Percentiles rank a stretch among this genome's conserved stretches.
Evolutionary conservation across 2,329 filamentous ascomycete genomes (phyloP).

Genomic region (Teratosphaeria viscida): DNA sequence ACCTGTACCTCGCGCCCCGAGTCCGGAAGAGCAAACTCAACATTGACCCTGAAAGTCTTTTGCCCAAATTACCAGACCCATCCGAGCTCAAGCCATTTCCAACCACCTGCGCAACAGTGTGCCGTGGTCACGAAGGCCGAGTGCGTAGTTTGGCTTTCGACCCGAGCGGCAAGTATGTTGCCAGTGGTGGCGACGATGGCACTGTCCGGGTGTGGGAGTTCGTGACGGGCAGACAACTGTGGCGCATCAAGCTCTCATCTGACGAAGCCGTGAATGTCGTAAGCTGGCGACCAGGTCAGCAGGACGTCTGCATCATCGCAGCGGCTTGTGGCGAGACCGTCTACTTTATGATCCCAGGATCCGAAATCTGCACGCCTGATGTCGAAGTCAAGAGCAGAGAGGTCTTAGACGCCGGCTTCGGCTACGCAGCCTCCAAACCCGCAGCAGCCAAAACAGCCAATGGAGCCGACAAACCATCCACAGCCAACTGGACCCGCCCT

Average conservation of each 20-base stretch:
- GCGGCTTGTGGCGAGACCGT: conserved; percentile 77
- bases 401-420: conserved; percentile 79
- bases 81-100: conserved; percentile 94
- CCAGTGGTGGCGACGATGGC: conserved; percentile 89
- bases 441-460: conserved; percentile 37
- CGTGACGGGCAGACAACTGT: conserved; percentile 74
- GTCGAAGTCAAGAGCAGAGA: conserved; percentile 65
- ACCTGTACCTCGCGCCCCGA: conserved; percentile 87
- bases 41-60: conserved; percentile 84
- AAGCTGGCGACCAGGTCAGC: conserved; percentile 72
- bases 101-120: conserved; percentile 76
- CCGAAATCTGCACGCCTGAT: conserved; percentile 18
- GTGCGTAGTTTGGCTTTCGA: conserved; percentile 79
- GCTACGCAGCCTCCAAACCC: conserved; percentile 65
- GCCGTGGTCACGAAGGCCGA: conserved; percentile 76
- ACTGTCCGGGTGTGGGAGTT: conserved; percentile 86
- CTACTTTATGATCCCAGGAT: conserved; percentile 62
- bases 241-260: conserved; percentile 67
- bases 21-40: conserved; percentile 89
- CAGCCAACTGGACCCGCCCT: conserved; percentile 76
- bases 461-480: conserved; percentile 55
- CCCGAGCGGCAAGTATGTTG: conserved; percentile 73
- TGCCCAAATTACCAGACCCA: conserved; percentile 86
- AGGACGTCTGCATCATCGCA: conserved; percentile 66
- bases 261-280: conserved; percentile 76